Conservation (phyloP, 2,329 filamentous ascomycete species). For the Eutypella sp. region DNA sequence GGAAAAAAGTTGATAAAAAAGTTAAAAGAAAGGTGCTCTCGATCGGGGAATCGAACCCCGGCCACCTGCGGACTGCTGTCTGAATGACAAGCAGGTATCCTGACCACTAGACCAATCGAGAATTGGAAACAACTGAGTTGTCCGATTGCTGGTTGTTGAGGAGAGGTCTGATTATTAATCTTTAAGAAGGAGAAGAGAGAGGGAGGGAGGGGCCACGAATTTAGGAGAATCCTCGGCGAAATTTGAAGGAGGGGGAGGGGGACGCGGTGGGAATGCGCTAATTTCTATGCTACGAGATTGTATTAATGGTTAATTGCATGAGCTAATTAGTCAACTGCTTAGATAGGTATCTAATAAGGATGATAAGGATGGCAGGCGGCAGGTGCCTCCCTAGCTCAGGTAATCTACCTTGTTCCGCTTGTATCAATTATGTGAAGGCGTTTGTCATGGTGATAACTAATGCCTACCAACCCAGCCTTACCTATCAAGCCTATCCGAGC, state of each 20-base stretch:
- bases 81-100: constrained; percentile 7
- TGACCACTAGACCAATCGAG: constrained; percentile 21
- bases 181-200: background rate
- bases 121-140: constrained; percentile 3
- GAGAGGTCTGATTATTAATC: background rate
- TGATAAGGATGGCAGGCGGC: no score
- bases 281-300: no score
- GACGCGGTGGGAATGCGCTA: background rate
- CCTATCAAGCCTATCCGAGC: no score
- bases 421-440: no score
- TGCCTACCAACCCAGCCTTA: no score
- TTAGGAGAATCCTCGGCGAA: background rate
- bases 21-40: constrained; percentile 17
- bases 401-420: no score
- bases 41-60: constrained; percentile 31
- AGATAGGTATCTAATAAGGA: no score
- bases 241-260: background rate
- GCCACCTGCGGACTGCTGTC: constrained; percentile 19
- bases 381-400: no score
- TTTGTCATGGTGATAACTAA: no score
- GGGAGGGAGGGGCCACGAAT: background rate
- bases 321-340: no score
- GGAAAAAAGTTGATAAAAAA: background rate
- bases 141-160: background rate
- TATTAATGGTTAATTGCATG: no score